These are phyloP conservation scores for Gyromitra esculenta DNA, from an alignment of 2,329 filamentous ascomycete genomes.

Conservation along the genomic window DNA sequence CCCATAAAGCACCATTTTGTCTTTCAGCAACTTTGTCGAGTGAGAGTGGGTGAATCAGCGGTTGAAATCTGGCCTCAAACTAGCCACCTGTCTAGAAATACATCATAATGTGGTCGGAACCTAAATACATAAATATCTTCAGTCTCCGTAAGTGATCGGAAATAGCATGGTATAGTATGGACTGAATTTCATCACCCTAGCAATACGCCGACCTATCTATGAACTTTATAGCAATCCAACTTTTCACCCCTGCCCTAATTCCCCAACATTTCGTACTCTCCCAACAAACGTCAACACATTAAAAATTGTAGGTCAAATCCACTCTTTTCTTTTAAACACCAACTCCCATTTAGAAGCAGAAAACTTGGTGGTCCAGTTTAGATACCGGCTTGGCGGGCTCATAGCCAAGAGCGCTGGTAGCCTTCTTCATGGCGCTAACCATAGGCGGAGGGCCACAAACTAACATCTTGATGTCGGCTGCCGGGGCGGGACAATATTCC, in stretches of 20 bases:
- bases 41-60: no score
- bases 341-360: conserved; percentile 77
- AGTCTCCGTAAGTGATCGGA: not conserved
- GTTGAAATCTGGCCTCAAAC: no score
- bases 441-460: conserved; percentile 71
- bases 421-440: conserved; percentile 77
- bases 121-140: not conserved
- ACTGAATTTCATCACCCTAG: conserved; percentile 31
- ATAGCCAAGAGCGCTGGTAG: conserved; percentile 86
- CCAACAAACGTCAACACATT: conserved; percentile 19
- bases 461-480: conserved; percentile 65
- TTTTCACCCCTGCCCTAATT: not conserved
- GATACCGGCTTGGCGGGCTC: conserved; percentile 92
- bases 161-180: conserved; percentile 16
- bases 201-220: conserved; percentile 34
- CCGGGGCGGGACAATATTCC: conserved; percentile 64
- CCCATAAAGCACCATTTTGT: no score
- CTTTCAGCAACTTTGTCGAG: no score
- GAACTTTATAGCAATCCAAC: conserved; percentile 14
- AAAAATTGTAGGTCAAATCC: conserved; percentile 17
- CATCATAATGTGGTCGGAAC: not conserved
- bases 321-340: not conserved
- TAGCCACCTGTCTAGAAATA: not conserved
- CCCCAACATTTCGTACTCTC: not conserved
- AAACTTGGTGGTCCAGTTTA: conserved; percentile 98